Percentiles rank a stretch among this genome's conserved stretches.
phyloP scores from a whole-genome alignment of 2,329 filamentous ascomycete genomes.

The Blastomyces silverae region DNA sequence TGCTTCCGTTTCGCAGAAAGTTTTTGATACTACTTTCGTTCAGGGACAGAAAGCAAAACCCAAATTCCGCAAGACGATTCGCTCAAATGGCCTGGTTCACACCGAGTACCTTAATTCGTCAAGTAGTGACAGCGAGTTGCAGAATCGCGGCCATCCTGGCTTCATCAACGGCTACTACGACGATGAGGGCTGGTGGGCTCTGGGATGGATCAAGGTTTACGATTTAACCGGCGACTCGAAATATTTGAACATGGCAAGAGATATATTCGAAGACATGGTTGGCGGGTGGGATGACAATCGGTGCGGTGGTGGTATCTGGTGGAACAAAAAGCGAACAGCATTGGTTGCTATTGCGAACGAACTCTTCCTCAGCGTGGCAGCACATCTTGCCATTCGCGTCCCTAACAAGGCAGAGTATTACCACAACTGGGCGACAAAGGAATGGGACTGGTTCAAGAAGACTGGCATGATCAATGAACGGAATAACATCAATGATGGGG shows the following conservation, averaged over 20 bases:
- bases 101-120: neutral
- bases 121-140: neutral
- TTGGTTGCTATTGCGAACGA: slow-evolving; percentile 53
- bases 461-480: slow-evolving; percentile 45
- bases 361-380: slow-evolving; percentile 50
- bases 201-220: slow-evolving; percentile 51
- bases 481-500: slow-evolving; percentile 43
- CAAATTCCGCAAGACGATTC: neutral
- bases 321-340: slow-evolving; percentile 42
- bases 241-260: slow-evolving; percentile 45
- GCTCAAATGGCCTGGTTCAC: slow-evolving; percentile 3
- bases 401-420: slow-evolving; percentile 30
- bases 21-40: slow-evolving; percentile 43
- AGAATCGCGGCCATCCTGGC: slow-evolving; percentile 1
- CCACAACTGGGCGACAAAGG: slow-evolving; percentile 41
- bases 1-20: slow-evolving; percentile 29
- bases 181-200: slow-evolving; percentile 50
- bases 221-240: slow-evolving; percentile 43
- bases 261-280: slow-evolving; percentile 46
- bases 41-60: slow-evolving; percentile 12
- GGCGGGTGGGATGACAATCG: slow-evolving; percentile 34
- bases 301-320: slow-evolving; percentile 43
- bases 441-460: slow-evolving; percentile 48
- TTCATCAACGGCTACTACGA: slow-evolving; percentile 47
- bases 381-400: slow-evolving; percentile 50